Evolutionary conservation across 2,329 filamentous ascomycete genomes (phyloP).

Genomic region (Colletotrichum aenigma): DNA sequence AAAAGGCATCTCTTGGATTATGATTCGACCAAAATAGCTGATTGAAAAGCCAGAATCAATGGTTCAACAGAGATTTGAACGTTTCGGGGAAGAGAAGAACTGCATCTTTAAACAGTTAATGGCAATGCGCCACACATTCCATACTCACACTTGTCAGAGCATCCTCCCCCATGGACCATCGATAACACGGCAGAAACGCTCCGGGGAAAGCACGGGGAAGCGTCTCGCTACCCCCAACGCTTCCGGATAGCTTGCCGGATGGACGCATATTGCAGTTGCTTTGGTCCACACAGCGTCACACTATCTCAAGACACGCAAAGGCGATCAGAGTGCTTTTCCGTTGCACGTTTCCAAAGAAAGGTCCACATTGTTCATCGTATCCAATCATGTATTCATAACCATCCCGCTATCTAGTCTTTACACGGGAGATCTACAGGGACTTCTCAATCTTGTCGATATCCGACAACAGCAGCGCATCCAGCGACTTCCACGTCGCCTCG

Average conservation of each 20-base stretch:
- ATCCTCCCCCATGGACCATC: neutral
- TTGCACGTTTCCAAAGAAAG: neutral
- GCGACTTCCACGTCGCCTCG: constrained; percentile 47
- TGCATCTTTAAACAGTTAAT: neutral
- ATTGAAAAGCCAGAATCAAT: neutral
- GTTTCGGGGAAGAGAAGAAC: neutral
- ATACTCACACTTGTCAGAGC: neutral
- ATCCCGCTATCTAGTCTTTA: neutral
- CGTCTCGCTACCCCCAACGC: neutral
- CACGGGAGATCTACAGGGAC: neutral
- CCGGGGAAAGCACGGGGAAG: neutral
- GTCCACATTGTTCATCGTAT: neutral
- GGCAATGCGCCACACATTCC: accelerated
- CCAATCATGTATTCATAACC: neutral
- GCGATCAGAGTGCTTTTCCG: neutral
- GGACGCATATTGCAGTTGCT: neutral
- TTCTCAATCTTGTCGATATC: constrained; percentile 21
- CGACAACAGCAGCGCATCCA: constrained; percentile 12
- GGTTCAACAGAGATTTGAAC: neutral
- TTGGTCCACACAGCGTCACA: neutral
- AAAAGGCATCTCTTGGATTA: neutral
- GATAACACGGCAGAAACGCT: neutral
- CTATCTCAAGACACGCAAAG: neutral
- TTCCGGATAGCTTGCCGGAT: neutral
- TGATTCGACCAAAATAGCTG: neutral